These are phyloP conservation scores for Penicillium expansum DNA, from an alignment of 2,329 filamentous ascomycete genomes.

Conservation along the genomic window DNA sequence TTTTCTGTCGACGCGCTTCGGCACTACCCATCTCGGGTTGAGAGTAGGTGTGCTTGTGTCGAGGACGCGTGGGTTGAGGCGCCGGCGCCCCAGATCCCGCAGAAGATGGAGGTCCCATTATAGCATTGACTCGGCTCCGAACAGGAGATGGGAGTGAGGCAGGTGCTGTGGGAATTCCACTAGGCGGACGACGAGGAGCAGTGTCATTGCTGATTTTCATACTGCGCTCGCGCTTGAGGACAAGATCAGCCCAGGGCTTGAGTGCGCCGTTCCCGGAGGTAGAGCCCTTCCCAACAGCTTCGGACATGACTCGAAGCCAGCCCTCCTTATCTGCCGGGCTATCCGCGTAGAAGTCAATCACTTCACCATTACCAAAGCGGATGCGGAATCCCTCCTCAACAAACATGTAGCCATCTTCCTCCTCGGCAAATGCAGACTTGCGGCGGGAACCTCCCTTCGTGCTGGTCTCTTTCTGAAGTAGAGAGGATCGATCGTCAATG, in stretches of 20 bases:
- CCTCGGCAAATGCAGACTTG: constrained; percentile 93
- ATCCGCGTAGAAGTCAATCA: constrained; percentile 98
- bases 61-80: constrained; percentile 31
- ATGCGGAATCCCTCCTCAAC: constrained; percentile 99
- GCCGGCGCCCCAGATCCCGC: constrained; percentile 29
- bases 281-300: constrained; percentile 61
- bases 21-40: constrained; percentile 38
- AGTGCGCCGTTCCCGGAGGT: constrained; percentile 42
- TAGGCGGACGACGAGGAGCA: constrained; percentile 25
- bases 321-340: constrained; percentile 81
- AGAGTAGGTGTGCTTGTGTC: constrained; percentile 42
- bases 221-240: constrained; percentile 50
- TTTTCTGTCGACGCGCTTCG: constrained; percentile 42
- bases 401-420: constrained; percentile 99
- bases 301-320: constrained; percentile 87
- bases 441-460: constrained; percentile 75
- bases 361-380: constrained; percentile 95
- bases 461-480: constrained; percentile 79
- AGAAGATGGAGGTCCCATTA: constrained; percentile 20
- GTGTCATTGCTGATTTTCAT: constrained; percentile 34
- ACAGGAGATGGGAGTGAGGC: constrained; percentile 23
- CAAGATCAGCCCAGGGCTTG: constrained; percentile 62
- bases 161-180: constrained; percentile 16
- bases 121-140: constrained; percentile 24
- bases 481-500: constrained; percentile 82